These are phyloP conservation scores for Chlorella sorokiniana DNA, from an alignment of 139 green algal species.

Conservation along the genomic window DNA sequence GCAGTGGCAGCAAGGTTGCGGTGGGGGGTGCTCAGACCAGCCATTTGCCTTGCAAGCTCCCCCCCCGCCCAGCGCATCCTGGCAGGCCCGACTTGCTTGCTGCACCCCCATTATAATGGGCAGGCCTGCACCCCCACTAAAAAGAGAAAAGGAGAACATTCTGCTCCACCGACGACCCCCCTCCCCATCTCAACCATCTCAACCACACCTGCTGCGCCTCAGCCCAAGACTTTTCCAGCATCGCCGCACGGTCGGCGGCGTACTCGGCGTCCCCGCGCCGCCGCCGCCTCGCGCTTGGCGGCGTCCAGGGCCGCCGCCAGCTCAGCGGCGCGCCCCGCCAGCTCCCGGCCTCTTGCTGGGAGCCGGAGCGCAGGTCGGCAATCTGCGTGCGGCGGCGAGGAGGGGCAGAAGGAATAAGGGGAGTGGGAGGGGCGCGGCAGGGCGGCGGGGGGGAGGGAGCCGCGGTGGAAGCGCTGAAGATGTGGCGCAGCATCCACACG, in stretches of 20 bases:
- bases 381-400: not conserved
- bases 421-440: not conserved
- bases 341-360: not conserved
- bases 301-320: not conserved
- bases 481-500: not conserved
- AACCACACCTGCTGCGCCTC: not conserved
- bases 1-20: not conserved
- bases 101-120: no score
- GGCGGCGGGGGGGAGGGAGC: not conserved
- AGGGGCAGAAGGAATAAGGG: not conserved
- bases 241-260: not conserved
- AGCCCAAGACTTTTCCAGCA: not conserved
- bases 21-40: no score
- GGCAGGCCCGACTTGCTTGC: no score
- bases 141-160: no score
- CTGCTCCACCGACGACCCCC: not conserved
- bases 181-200: not conserved
- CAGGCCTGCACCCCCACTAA: no score
- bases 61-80: no score
- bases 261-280: not conserved
- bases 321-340: not conserved
- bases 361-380: not conserved
- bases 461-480: no score
- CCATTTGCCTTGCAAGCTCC: no score
- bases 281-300: not conserved